phyloP scores from a whole-genome alignment of 176 grass and related monocot species.

The Eleusine coracana region DNA sequence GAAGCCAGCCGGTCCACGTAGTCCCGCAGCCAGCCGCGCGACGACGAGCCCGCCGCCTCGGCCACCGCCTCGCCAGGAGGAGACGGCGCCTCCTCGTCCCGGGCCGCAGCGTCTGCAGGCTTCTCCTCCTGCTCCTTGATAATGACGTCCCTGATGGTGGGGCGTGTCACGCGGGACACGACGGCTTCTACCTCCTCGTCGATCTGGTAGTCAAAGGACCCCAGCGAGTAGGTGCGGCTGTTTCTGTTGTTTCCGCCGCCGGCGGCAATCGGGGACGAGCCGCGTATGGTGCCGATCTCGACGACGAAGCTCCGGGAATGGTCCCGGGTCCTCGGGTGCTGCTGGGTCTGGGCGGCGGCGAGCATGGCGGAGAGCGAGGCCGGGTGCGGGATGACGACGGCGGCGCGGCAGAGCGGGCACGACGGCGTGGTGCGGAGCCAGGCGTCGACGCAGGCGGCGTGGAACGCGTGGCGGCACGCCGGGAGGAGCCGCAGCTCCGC shows the following conservation, averaged over 20 bases:
- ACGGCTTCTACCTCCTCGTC: slow-evolving; percentile 93
- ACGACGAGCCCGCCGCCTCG: slow-evolving; percentile 47
- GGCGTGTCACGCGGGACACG: slow-evolving; percentile 50
- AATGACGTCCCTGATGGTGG: neutral
- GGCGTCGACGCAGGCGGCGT: slow-evolving; percentile 81
- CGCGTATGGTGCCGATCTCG: slow-evolving; percentile 80
- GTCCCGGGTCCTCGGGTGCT: neutral
- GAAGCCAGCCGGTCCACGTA: slow-evolving; percentile 76
- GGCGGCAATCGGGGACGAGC: neutral
- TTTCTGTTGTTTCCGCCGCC: neutral
- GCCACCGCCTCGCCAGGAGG: slow-evolving; percentile 64
- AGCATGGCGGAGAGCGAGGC: slow-evolving; percentile 52
- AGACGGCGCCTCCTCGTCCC: neutral
- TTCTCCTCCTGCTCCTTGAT: slow-evolving; percentile 59
- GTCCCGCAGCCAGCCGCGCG: slow-evolving; percentile 76
- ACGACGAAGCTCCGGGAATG: slow-evolving; percentile 61
- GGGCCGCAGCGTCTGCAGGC: neutral
- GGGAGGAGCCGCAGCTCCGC: slow-evolving; percentile 88
- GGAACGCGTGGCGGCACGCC: slow-evolving; percentile 90
- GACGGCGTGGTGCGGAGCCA: slow-evolving; percentile 84
- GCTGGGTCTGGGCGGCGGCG: slow-evolving; percentile 14
- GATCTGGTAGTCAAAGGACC: slow-evolving; percentile 83
- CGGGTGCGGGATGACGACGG: slow-evolving; percentile 60
- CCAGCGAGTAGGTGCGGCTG: slow-evolving; percentile 71
- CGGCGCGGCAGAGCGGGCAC: slow-evolving; percentile 90